Percentiles rank a stretch among this genome's conserved stretches.
Evolutionary conservation across 1,139 yeast genomes (phyloP).

Genomic region (Yamadazyma songkhlaensis): DNA sequence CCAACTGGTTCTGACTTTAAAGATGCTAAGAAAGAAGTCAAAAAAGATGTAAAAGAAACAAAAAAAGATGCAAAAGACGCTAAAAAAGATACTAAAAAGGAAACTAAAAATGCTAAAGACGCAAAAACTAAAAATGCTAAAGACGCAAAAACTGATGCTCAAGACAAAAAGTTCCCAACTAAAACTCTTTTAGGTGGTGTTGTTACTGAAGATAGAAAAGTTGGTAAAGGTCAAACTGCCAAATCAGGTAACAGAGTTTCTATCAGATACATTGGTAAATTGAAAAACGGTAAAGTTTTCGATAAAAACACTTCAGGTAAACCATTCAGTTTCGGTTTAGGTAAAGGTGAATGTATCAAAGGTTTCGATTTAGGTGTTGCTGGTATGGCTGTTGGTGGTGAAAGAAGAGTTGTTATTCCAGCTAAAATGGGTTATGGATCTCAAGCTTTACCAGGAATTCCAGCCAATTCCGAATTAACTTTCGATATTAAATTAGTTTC

Average conservation of each 20-base stretch:
- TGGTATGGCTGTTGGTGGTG: constrained; percentile 99
- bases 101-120: constrained; percentile 25
- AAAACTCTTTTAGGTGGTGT: constrained; percentile 92
- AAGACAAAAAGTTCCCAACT: constrained; percentile 52
- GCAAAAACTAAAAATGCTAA: constrained; percentile 20
- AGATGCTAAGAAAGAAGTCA: constrained; percentile 25
- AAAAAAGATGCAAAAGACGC: constrained; percentile 22
- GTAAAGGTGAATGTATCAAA: constrained; percentile 97
- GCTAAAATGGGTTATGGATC: constrained; percentile 96
- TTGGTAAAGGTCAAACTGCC: constrained; percentile 85
- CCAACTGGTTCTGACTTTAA: constrained; percentile 60
- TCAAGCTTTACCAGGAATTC: constrained; percentile 92
- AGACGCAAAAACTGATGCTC: constrained; percentile 18
- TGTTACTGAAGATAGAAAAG: constrained; percentile 84
- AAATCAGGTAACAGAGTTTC: constrained; percentile 90
- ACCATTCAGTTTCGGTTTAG: constrained; percentile 88
- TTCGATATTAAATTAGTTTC: constrained; percentile 94
- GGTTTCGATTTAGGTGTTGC: constrained; percentile 99
- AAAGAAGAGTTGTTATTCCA: constrained; percentile 96
- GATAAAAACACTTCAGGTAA: constrained; percentile 97
- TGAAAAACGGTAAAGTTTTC: constrained; percentile 91
- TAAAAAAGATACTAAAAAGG: constrained; percentile 17
- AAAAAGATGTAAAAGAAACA: constrained; percentile 17
- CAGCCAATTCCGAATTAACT: constrained; percentile 93
- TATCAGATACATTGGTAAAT: constrained; percentile 96